phyloP scores from a whole-genome alignment of 2,329 filamentous ascomycete genomes.

The Penicillium brevicompactum region DNA sequence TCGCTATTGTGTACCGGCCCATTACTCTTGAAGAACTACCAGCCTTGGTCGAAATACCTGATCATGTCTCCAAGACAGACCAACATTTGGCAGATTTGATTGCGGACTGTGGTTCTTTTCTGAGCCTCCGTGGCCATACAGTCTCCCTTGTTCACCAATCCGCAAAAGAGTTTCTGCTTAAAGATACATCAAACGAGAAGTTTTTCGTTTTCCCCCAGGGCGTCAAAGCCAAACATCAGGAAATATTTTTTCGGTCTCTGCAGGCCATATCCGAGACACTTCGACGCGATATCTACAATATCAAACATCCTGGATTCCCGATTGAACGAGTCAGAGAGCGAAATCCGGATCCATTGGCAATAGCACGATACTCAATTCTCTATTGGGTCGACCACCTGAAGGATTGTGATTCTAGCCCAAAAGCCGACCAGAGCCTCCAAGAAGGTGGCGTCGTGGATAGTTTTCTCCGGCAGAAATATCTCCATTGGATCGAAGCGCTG shows the following conservation, averaged over 20 bases:
- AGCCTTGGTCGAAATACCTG: background rate
- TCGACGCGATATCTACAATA: slow-evolving; percentile 38
- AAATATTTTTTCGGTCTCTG: slow-evolving; percentile 40
- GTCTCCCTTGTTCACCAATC: slow-evolving; percentile 31
- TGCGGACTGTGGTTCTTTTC: slow-evolving; percentile 25
- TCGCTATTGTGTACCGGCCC: background rate
- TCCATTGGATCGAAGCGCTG: slow-evolving; percentile 35
- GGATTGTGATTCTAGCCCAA: too few relatives aligned
- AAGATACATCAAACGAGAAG: background rate
- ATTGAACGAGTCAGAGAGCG: slow-evolving; percentile 14
- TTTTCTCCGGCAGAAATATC: slow-evolving; percentile 27
- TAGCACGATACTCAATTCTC: slow-evolving; percentile 34
- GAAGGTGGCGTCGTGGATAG: slow-evolving; percentile 15
- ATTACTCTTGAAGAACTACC: background rate
- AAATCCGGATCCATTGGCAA: slow-evolving; percentile 29
- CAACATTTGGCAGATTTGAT: too few relatives aligned
- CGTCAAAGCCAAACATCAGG: slow-evolving; percentile 22
- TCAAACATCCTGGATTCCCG: slow-evolving; percentile 23
- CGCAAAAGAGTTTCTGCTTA: slow-evolving; percentile 23
- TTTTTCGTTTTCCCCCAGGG: slow-evolving; percentile 38
- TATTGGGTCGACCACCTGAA: slow-evolving; percentile 43
- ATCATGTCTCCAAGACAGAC: too few relatives aligned
- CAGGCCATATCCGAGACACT: slow-evolving; percentile 31
- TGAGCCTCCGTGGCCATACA: slow-evolving; percentile 15
- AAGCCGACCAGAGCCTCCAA: too few relatives aligned